Evolutionary conservation across 2,329 filamentous ascomycete species (phyloP), one percentile per base, ranked within the genome.

Genomic region (Cytospora piceae): DNA sequence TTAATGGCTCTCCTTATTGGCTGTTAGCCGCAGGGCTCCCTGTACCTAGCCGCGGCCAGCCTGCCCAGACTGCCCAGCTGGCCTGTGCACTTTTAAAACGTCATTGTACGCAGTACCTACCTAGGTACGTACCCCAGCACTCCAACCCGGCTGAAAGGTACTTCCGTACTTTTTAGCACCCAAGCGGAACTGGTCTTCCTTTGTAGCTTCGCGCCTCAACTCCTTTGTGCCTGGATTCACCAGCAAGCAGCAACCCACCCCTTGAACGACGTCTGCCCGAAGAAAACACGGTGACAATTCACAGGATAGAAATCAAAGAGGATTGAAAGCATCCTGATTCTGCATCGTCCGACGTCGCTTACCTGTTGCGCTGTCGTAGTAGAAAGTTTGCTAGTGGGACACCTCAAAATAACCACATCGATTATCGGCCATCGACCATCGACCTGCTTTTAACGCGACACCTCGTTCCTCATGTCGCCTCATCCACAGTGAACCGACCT

Each of bases 391-490:
- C 46, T 3, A 24, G 46, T 49, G n/a, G 46, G 20, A 49, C 7
- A 24, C 46, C n/a, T 49, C 46, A 14, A 24, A 24, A 49, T 49
- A 12, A 24, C n/a, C n/a, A 46, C 42, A 46, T n/a, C 42, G 20
- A n/a, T 7, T 46, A 22, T 9, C 20, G 42, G 11, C 22, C 53
- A 57, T n/a, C 39, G 32, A 51, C 29, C 53, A 22, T 46, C 27
- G 31, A 46, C 58, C 24, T 49, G 53, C 42, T 29, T 32, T 20
- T 27, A 39, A 34, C 37, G 58, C 51, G 31, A 24, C 57, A 31
- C 32, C 59, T 39, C 56, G 29, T 56, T 17, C 37, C 51, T 61
- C 52, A 65, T 61, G 56, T 55, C 51, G 51, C 39, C n/a, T 11
- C 37, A 37, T 15, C 22, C 11, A 22, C 49, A 56, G 22, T 39